Evolutionary conservation across 2,329 filamentous ascomycete genomes (phyloP).

Genomic region (Corinectria fuckeliana): DNA sequence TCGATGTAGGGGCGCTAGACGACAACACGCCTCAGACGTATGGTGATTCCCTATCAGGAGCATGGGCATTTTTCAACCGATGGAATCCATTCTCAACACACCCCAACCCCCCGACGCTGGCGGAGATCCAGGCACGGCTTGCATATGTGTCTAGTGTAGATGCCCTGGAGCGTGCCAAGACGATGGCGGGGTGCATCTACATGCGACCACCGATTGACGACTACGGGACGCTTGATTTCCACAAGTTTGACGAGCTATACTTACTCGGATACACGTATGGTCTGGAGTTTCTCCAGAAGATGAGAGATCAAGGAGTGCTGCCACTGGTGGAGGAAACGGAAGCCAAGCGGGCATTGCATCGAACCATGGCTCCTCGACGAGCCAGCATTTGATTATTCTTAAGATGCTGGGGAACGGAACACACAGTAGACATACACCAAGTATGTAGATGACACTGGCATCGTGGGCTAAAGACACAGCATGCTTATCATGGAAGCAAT

Average conservation of each 20-base stretch:
- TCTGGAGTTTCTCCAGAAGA: constrained; percentile 75
- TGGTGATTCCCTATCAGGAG: constrained; percentile 90
- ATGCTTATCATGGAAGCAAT: neutral
- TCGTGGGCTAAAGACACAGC: neutral
- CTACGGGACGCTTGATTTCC: constrained; percentile 95
- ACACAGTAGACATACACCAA: neutral
- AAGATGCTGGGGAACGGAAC: neutral
- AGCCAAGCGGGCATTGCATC: constrained; percentile 76
- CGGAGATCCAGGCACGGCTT: constrained; percentile 92
- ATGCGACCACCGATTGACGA: constrained; percentile 94
- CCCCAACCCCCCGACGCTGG: constrained; percentile 91
- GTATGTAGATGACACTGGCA: no score
- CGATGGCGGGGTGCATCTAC: constrained; percentile 88
- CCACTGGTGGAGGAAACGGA: constrained; percentile 74
- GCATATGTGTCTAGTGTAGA: constrained; percentile 96
- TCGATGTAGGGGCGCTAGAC: constrained; percentile 92
- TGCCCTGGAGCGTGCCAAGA: constrained; percentile 91
- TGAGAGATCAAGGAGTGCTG: constrained; percentile 81
- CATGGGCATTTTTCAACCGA: constrained; percentile 93
- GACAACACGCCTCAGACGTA: constrained; percentile 91
- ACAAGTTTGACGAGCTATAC: constrained; percentile 97
- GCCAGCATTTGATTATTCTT: constrained; percentile 70
- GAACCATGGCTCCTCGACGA: constrained; percentile 80
- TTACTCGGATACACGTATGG: constrained; percentile 87
- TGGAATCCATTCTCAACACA: constrained; percentile 94